A percentile compares a stretch with the other conserved stretches of the same genome.
Evolutionary conservation across 225 moss, liverwort and hornwort genomes (phyloP).

Genomic region (Anthoceros angustus): DNA sequence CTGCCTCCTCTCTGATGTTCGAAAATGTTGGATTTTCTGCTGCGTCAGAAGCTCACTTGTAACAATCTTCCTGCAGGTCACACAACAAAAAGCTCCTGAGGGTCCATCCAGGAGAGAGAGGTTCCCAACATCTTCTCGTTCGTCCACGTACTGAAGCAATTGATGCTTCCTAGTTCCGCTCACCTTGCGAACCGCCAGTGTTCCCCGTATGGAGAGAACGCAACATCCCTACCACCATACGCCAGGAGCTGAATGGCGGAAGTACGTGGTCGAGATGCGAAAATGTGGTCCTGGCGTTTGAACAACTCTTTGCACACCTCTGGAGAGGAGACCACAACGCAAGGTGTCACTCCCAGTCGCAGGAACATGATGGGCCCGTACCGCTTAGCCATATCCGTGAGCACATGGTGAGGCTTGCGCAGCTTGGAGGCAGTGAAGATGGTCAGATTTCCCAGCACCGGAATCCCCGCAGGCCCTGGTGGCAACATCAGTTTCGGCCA

Average conservation of each 20-base stretch:
- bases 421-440: neutral
- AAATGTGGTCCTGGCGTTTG: neutral
- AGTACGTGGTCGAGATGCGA: neutral
- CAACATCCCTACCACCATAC: neutral
- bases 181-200: too few relatives aligned
- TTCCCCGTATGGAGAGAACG: neutral
- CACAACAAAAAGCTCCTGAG: too few relatives aligned
- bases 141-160: too few relatives aligned
- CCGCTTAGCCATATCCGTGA: neutral
- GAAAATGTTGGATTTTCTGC: too few relatives aligned
- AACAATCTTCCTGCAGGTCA: too few relatives aligned
- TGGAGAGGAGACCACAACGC: slow-evolving; percentile 1
- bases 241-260: neutral
- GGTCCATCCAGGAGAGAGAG: too few relatives aligned
- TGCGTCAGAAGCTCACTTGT: too few relatives aligned
- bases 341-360: neutral
- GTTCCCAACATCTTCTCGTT: too few relatives aligned
- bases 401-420: neutral
- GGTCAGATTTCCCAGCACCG: neutral
- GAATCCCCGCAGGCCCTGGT: slow-evolving; percentile 2
- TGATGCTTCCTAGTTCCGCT: too few relatives aligned
- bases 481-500: neutral
- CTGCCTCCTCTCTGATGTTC: too few relatives aligned
- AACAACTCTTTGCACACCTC: neutral
- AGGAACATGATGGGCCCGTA: slow-evolving; percentile 6